phyloP scores from a whole-genome alignment of 371 early-diverging fungal genomes.

The Smittium culicis region DNA sequence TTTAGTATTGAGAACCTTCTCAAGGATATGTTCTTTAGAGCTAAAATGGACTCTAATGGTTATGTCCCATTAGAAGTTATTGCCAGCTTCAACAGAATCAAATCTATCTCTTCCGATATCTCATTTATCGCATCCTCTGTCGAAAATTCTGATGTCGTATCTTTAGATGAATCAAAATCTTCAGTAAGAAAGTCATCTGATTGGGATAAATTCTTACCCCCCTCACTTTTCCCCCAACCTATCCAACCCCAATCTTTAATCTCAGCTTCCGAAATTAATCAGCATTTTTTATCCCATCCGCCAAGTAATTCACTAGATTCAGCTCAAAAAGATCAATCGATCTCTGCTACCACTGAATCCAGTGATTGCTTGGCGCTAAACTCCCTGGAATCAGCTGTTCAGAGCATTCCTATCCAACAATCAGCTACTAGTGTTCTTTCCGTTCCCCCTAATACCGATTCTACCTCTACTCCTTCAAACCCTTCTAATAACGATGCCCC shows the following conservation, averaged over 20 bases:
- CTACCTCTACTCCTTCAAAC: background rate
- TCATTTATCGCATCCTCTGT: constrained; percentile 46
- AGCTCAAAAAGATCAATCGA: background rate
- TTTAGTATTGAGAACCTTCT: constrained; percentile 89
- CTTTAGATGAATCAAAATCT: constrained; percentile 37
- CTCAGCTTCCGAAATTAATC: background rate
- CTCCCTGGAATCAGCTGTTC: background rate
- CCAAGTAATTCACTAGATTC: background rate
- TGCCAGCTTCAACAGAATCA: constrained; percentile 77
- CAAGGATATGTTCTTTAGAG: constrained; percentile 82
- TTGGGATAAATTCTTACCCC: constrained; percentile 66
- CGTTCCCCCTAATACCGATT: background rate
- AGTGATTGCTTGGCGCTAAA: background rate
- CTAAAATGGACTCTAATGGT: constrained; percentile 73
- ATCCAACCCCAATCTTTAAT: background rate
- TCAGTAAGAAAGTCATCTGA: constrained; percentile 53
- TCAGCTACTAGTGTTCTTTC: no score
- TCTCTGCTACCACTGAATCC: background rate
- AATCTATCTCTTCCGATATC: constrained; percentile 46
- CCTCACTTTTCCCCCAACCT: constrained; percentile 6
- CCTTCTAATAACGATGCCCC: background rate
- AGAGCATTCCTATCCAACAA: no score
- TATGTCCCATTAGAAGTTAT: constrained; percentile 57
- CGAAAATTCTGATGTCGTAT: constrained; percentile 38
- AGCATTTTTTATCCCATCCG: background rate